Evolutionary conservation across 345 rosid species (phyloP), one percentile per base, ranked within the genome.

Genomic region (Orychophragmus violaceus): DNA sequence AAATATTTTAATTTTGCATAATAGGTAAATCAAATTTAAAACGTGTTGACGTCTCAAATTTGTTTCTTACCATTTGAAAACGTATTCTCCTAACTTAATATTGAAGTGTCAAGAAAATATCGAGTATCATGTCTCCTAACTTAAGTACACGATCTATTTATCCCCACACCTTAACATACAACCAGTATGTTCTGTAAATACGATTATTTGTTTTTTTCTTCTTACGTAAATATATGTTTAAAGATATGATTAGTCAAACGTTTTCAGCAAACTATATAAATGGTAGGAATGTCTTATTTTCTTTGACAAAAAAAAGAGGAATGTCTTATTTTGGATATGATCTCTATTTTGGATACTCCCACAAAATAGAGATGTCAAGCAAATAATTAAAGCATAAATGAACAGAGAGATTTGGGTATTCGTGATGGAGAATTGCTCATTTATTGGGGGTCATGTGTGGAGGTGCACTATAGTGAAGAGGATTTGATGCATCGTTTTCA

Each of bases 401-500:
- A 41, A 61, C 14, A 61, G 17, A 36, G 42, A 61, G n/a, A 41
- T 70, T 41, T 70, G 60, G 61, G 69, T 24, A 44, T 12, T 24
- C 35, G 64, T 17, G 59, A n/a, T n/a, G n/a, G n/a, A n/a, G n/a
- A 71, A 56, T 25, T 70, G 56, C 37, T 57, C 22, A 22, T 23
- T 68, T 17, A 13, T 72, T 58, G 76, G 65, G n/a, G n/a, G 66
- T 49, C 45, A 53, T 66, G 69, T 74, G 77, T 61, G 69, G 51
- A 54, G 64, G 62, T 25, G 58, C 72, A 60, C 63, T 42, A 35
- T 60, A 61, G n/a, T 44, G 74, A 54, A 74, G 61, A 61, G 49
- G 48, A 16, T 41, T 56, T 32, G 67, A 42, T 62, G 59, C 80
- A 77, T 77, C 79, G 77, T 76, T 79, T 65, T 79, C 81, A 72